Percentiles rank a stretch among this genome's conserved stretches.
Conservation (phyloP, 2,329 filamentous ascomycete genomes). For the Cladosporium sp. region DNA sequence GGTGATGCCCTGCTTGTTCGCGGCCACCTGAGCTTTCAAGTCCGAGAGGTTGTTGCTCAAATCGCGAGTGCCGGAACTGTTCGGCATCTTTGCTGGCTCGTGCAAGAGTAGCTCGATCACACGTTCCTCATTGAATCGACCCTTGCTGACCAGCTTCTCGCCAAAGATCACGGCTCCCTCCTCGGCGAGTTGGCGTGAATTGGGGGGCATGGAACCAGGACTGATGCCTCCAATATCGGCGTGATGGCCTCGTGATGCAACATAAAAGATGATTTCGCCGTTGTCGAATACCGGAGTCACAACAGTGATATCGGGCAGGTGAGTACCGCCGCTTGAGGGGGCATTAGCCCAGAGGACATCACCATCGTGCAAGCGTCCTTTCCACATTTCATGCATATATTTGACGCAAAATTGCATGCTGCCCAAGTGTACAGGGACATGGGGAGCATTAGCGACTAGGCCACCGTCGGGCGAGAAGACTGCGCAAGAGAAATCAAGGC, state of each 20-base stretch:
- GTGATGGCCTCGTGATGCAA: constrained; percentile 37
- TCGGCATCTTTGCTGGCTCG: constrained; percentile 56
- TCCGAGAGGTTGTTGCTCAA: constrained; percentile 33
- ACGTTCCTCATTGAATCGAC: constrained; percentile 32
- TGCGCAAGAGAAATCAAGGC: constrained; percentile 41
- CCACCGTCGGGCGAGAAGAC: constrained; percentile 38
- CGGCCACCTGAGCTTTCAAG: constrained; percentile 32
- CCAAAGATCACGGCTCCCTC: constrained; percentile 38
- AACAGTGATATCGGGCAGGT: constrained; percentile 40
- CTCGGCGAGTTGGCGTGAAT: constrained; percentile 39
- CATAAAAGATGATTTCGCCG: constrained; percentile 34
- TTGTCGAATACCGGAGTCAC: constrained; percentile 33
- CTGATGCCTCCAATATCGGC: constrained; percentile 37
- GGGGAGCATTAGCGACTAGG: constrained; percentile 39
- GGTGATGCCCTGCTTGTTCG: constrained; percentile 31
- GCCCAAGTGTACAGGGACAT: constrained; percentile 40
- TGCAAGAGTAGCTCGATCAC: constrained; percentile 48
- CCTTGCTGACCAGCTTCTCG: constrained; percentile 30
- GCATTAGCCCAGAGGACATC: constrained; percentile 39
- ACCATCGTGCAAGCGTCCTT: constrained; percentile 31
- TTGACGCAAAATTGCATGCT: constrained; percentile 40
- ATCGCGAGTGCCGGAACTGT: constrained; percentile 30
- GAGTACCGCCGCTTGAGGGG: constrained; percentile 38
- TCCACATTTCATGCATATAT: constrained; percentile 34
- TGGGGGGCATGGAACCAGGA: constrained; percentile 40